These are phyloP conservation scores for Taphrina pruni DNA, from an alignment of 1,139 yeast species.

Conservation along the genomic window DNA sequence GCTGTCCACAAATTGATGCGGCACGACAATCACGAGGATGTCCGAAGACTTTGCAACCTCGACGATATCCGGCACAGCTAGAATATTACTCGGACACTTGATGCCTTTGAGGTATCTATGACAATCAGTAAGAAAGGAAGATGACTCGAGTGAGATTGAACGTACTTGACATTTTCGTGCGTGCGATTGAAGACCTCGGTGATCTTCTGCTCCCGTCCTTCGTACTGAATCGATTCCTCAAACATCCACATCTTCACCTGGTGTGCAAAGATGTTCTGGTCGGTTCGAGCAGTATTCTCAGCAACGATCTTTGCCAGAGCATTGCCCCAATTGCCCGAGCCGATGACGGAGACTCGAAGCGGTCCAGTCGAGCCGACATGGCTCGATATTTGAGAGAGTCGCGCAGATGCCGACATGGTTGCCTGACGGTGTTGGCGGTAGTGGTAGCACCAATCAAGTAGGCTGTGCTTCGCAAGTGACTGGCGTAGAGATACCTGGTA, in stretches of 20 bases:
- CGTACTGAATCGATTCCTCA: conserved; percentile 63
- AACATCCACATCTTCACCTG: conserved; percentile 93
- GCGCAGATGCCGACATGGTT: conserved; percentile 26
- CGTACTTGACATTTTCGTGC: conserved; percentile 81
- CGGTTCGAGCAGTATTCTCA: conserved; percentile 75
- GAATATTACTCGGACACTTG: conserved; percentile 75
- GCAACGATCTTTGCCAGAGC: conserved; percentile 93
- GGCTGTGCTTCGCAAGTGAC: too few species aligned
- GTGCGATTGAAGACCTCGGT: conserved; percentile 84
- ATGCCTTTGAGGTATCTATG: conserved; percentile 72
- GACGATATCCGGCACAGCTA: conserved; percentile 81
- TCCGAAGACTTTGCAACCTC: conserved; percentile 78
- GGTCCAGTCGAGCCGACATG: conserved; percentile 33
- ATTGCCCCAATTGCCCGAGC: conserved; percentile 73
- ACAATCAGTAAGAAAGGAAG: conserved; percentile 31
- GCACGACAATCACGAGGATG: conserved; percentile 84
- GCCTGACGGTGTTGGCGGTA: neutral
- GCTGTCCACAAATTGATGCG: conserved; percentile 85
- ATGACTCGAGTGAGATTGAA: conserved; percentile 47
- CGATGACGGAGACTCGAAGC: conserved; percentile 52
- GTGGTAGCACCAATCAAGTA: too few species aligned
- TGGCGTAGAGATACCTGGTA: too few species aligned
- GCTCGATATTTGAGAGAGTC: conserved; percentile 25
- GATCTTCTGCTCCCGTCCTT: conserved; percentile 62
- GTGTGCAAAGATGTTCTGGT: conserved; percentile 64